These are phyloP conservation scores for Ehretia macrophylla DNA, from an alignment of 257 asterid genomes.

Conservation along the genomic window DNA sequence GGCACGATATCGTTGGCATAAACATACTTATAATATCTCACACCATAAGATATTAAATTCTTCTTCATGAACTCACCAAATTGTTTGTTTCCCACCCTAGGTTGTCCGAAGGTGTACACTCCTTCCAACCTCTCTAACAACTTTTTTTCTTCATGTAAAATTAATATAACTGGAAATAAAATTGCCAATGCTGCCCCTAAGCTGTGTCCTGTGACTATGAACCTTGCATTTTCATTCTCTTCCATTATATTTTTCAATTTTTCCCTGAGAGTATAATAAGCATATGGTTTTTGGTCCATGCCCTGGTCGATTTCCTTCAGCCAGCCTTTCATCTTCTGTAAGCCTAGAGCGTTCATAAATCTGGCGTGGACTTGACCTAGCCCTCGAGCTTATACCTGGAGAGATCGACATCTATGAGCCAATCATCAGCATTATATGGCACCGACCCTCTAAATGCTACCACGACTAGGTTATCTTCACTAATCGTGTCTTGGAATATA, in stretches of 20 bases:
- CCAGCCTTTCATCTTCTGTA: slow-evolving; percentile 46
- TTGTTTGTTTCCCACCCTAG: slow-evolving; percentile 61
- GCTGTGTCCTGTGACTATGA: slow-evolving; percentile 68
- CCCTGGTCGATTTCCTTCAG: slow-evolving; percentile 32
- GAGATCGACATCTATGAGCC: slow-evolving; percentile 55
- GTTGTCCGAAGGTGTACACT: slow-evolving; percentile 77
- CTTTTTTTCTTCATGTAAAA: slow-evolving; percentile 47
- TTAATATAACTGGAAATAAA: slow-evolving; percentile 36
- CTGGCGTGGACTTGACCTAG: slow-evolving; percentile 57
- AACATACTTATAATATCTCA: slow-evolving; percentile 50
- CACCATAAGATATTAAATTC: slow-evolving; percentile 24
- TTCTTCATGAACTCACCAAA: slow-evolving; percentile 60
- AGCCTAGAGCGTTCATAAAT: slow-evolving; percentile 59
- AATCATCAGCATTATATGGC: slow-evolving; percentile 43
- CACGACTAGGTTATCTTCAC: slow-evolving; percentile 34
- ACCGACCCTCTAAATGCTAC: slow-evolving; percentile 65
- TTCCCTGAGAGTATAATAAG: slow-evolving; percentile 54
- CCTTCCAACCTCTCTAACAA: slow-evolving; percentile 52
- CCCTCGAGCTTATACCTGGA: slow-evolving; percentile 55
- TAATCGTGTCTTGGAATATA: slow-evolving; percentile 36
- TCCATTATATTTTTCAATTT: slow-evolving; percentile 28
- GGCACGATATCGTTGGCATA: slow-evolving; percentile 60
- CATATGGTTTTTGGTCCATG: slow-evolving; percentile 20
- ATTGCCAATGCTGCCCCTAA: slow-evolving; percentile 76
- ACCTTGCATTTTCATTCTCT: slow-evolving; percentile 31